Conservation (phyloP, 495 filamentous ascomycete species). For the Penicillium canariense region DNA sequence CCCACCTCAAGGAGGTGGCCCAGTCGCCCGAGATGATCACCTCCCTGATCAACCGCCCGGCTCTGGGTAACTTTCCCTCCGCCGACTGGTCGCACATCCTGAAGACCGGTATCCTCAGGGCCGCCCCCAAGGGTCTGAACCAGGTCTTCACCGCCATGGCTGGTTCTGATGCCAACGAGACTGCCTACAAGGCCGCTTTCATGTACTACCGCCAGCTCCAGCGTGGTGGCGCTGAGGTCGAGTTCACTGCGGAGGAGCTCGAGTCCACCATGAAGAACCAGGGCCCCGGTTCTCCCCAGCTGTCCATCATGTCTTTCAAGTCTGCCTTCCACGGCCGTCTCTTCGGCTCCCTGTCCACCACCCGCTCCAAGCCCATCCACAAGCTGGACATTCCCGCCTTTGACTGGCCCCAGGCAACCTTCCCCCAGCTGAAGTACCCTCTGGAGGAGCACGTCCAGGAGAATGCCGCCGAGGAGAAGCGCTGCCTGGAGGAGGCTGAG, state of each 20-base stretch:
- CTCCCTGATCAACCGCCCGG: slow-evolving; percentile 88
- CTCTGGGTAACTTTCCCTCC: slow-evolving; percentile 93
- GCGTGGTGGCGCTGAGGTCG: slow-evolving; percentile 76
- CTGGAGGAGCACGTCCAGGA: slow-evolving; percentile 78
- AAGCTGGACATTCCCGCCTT: slow-evolving; percentile 98
- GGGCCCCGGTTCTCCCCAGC: slow-evolving; percentile 72
- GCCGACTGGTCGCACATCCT: slow-evolving; percentile 85
- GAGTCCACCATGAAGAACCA: slow-evolving; percentile 80
- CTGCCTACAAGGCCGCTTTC: slow-evolving; percentile 98
- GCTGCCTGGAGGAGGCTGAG: slow-evolving; percentile 87
- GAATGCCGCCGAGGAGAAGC: slow-evolving; percentile 79
- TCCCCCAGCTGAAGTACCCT: slow-evolving; percentile 88
- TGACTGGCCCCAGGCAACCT: slow-evolving; percentile 95
- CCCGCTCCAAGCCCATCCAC: slow-evolving; percentile 94
- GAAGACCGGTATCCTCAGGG: slow-evolving; percentile 81
- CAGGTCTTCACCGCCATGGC: slow-evolving; percentile 97
- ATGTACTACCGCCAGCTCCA: slow-evolving; percentile 92
- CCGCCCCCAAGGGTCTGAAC: slow-evolving; percentile 85
- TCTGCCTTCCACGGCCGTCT: slow-evolving; percentile 93
- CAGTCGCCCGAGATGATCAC: slow-evolving; percentile 75
- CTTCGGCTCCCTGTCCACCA: slow-evolving; percentile 89
- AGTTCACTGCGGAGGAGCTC: slow-evolving; percentile 83
- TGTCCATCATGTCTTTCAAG: slow-evolving; percentile 93
- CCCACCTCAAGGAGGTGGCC: slow-evolving; percentile 67
- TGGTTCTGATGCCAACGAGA: slow-evolving; percentile 96